A percentile compares a stretch with the other conserved stretches of the same genome.
Evolutionary conservation across 2,329 filamentous ascomycete species (phyloP).

Genomic region (Colletotrichum sp.): DNA sequence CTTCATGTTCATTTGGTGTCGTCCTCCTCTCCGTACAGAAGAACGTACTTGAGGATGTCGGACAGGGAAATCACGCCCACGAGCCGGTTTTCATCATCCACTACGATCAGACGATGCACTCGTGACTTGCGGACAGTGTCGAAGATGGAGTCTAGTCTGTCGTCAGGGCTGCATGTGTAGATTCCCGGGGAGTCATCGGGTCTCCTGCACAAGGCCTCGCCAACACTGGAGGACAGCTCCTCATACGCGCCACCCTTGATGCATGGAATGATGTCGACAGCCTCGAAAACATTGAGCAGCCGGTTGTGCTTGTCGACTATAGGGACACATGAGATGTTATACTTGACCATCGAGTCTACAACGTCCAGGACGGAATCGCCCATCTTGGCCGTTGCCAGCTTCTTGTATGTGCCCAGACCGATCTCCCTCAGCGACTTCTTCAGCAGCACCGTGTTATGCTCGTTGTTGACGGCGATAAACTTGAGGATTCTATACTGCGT

Average conservation of each 20-base stretch:
- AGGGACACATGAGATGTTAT: conserved; percentile 93
- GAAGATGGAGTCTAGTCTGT: conserved; percentile 93
- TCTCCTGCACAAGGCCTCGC: conserved; percentile 86
- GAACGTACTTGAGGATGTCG: conserved; percentile 94
- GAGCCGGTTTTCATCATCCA: conserved; percentile 86
- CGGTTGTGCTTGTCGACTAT: conserved; percentile 80
- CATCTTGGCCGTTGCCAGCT: conserved; percentile 86
- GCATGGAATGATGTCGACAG: conserved; percentile 94
- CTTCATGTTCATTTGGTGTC: conserved; percentile 2
- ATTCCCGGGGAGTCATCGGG: conserved; percentile 94
- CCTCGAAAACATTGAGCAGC: conserved; percentile 96
- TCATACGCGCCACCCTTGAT: conserved; percentile 95
- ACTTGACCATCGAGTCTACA: conserved; percentile 89
- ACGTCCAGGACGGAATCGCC: conserved; percentile 90
- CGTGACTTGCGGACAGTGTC: conserved; percentile 95
- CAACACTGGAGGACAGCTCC: conserved; percentile 83
- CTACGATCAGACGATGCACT: conserved; percentile 90
- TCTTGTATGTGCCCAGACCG: conserved; percentile 81
- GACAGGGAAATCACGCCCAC: conserved; percentile 92
- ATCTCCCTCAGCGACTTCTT: conserved; percentile 88
- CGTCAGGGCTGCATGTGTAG: conserved; percentile 91
- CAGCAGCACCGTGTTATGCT: conserved; percentile 83
- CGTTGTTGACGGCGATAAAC: conserved; percentile 94
- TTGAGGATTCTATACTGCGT: conserved; percentile 99
- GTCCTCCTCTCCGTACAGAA: conserved; percentile 78